phyloP scores from a whole-genome alignment of 2,329 filamentous ascomycete species.

The Alternaria arborescens region DNA sequence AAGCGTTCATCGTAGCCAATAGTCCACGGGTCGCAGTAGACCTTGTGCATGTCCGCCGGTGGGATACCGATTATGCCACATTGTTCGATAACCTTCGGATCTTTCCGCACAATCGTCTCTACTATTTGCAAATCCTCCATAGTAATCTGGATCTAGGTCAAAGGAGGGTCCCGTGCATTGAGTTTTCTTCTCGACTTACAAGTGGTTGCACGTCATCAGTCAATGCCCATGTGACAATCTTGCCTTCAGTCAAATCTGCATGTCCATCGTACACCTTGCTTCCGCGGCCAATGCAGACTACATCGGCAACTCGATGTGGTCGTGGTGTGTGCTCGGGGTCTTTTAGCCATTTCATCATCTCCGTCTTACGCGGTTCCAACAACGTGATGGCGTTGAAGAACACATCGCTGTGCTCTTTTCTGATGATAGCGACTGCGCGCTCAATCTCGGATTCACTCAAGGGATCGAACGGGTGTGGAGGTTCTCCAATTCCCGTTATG shows the following conservation, averaged over 20 bases:
- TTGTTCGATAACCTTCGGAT: constrained; percentile 89
- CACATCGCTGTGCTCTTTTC: constrained; percentile 73
- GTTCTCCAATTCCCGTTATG: constrained; percentile 62
- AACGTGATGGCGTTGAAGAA: constrained; percentile 88
- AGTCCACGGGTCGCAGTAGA: constrained; percentile 96
- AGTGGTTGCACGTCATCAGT: constrained; percentile 83
- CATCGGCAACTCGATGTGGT: constrained; percentile 78
- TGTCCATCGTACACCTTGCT: constrained; percentile 85
- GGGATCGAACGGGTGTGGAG: constrained; percentile 79
- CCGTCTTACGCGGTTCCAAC: constrained; percentile 83
- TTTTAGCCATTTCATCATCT: constrained; percentile 82
- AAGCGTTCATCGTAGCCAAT: constrained; percentile 94
- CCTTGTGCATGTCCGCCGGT: constrained; percentile 87
- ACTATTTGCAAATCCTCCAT: constrained; percentile 89
- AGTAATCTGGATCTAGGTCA: constrained; percentile 68
- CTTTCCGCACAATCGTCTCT: constrained; percentile 76
- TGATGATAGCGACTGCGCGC: constrained; percentile 71
- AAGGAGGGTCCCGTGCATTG: neutral
- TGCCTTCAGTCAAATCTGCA: constrained; percentile 73
- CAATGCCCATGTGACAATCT: constrained; percentile 77
- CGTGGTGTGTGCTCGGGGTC: constrained; percentile 67
- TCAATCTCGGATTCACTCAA: constrained; percentile 78
- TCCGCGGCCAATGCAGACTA: constrained; percentile 80
- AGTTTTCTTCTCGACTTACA: constrained; percentile 55
- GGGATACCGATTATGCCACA: constrained; percentile 84